A percentile compares a stretch with the other conserved stretches of the same genome.
Conservation (phyloP, 495 filamentous ascomycete species). For the Stereocaulon alpinum region DNA sequence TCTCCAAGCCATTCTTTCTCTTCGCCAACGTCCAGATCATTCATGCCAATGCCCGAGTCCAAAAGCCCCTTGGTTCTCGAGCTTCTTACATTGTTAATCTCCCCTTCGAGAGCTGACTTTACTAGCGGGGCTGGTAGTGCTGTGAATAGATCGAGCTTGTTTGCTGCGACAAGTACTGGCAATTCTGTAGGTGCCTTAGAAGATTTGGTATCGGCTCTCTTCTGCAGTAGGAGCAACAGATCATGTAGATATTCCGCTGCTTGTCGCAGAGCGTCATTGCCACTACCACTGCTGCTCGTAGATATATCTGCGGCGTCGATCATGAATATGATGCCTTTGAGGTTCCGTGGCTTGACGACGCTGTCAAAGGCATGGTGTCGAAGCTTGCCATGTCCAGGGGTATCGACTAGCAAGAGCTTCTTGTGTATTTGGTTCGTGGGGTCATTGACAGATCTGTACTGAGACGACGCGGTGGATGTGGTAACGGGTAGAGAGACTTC, state of each 20-base stretch:
- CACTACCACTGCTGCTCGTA: conserved; percentile 20
- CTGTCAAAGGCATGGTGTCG: conserved; percentile 41
- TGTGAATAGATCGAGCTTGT: conserved; percentile 93
- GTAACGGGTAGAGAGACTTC: conserved; percentile 61
- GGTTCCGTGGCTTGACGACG: conserved; percentile 40
- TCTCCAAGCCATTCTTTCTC: conserved; percentile 77
- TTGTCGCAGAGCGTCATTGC: conserved; percentile 40
- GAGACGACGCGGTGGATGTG: conserved; percentile 50
- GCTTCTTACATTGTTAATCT: conserved; percentile 69
- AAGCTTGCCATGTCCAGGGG: conserved; percentile 90
- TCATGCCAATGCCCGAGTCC: conserved; percentile 56
- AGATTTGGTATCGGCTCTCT: conserved; percentile 49
- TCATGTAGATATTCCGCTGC: conserved; percentile 79
- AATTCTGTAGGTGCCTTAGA: conserved; percentile 51
- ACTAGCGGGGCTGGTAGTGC: conserved; percentile 75
- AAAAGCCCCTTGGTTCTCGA: conserved; percentile 71
- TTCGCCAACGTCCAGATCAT: conserved; percentile 48
- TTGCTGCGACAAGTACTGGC: conserved; percentile 75
- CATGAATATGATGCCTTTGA: conserved; percentile 76
- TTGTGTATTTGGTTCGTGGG: conserved; percentile 53
- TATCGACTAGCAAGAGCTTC: conserved; percentile 73
- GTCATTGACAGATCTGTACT: conserved; percentile 61
- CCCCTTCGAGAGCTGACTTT: conserved; percentile 61
- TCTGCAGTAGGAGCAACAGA: conserved; percentile 69
- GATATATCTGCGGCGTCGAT: conserved; percentile 72